These are phyloP conservation scores for Coccomyxa subellipsoidea DNA, from an alignment of 163 green algal species.

Conservation along the genomic window DNA sequence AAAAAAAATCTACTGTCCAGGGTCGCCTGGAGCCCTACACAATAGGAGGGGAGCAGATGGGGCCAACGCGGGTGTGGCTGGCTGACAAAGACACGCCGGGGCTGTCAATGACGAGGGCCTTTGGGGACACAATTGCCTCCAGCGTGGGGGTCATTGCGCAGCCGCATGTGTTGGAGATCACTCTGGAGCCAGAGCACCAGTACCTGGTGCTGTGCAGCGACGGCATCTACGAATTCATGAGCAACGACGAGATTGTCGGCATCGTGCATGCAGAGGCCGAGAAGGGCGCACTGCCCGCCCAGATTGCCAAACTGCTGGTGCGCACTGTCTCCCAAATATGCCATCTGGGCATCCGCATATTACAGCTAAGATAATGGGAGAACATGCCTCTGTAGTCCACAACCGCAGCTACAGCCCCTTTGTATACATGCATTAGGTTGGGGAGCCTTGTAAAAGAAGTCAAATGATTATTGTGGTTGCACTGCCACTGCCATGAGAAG, in stretches of 20 bases:
- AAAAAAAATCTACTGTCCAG: no score
- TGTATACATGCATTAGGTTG: no score
- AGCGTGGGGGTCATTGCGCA: slow-evolving; percentile 37
- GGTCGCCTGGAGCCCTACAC: slow-evolving; percentile 42
- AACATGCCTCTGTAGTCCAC: no score
- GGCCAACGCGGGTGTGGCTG: slow-evolving; percentile 43
- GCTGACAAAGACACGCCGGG: slow-evolving; percentile 38
- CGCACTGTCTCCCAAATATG: not conserved
- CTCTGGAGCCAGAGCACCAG: slow-evolving; percentile 32
- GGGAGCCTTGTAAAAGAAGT: no score
- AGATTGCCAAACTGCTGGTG: slow-evolving; percentile 16
- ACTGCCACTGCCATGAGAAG: no score
- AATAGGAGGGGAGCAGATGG: slow-evolving; percentile 33
- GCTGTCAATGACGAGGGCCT: slow-evolving; percentile 49
- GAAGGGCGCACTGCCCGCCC: not conserved
- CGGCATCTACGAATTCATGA: slow-evolving; percentile 52
- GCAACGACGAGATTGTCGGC: slow-evolving; percentile 31
- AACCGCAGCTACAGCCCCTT: no score
- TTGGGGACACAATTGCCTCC: slow-evolving; percentile 42
- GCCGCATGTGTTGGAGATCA: slow-evolving; percentile 29
- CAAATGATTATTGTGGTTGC: no score
- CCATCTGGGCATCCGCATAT: no score
- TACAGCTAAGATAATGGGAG: no score
- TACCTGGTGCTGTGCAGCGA: slow-evolving; percentile 52
- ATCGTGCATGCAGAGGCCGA: slow-evolving; percentile 10